Percentiles rank a stretch among this genome's conserved stretches.
Evolutionary conservation across 208 protist genomes (phyloP).

Genomic region (Acanthamoeba royreba): DNA sequence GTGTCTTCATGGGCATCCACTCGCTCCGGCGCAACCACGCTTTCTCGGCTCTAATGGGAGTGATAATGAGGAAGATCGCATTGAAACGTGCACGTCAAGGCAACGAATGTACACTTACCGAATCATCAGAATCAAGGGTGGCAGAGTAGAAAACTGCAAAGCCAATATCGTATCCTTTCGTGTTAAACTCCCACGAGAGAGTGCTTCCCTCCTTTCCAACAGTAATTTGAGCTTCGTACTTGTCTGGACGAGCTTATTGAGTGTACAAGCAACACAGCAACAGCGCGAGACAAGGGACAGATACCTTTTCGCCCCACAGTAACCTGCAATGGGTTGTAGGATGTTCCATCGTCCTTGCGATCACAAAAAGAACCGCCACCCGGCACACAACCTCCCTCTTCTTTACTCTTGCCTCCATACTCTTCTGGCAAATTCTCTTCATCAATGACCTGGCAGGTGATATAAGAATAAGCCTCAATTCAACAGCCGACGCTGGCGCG

Average conservation of each 20-base stretch:
- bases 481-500: background rate
- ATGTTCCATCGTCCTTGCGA: background rate
- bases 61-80: background rate
- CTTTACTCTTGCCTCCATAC: slow-evolving; percentile 20
- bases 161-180: slow-evolving; percentile 11
- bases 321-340: background rate
- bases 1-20: background rate
- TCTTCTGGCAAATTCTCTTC: slow-evolving; percentile 31
- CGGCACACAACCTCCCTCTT: background rate
- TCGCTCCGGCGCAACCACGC: background rate
- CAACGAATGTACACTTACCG: background rate
- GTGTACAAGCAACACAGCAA: no score
- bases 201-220: background rate
- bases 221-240: background rate
- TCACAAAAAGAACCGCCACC: slow-evolving; percentile 7
- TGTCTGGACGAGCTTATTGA: no score
- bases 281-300: background rate
- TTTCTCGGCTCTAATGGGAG: background rate
- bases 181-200: slow-evolving; percentile 16
- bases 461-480: background rate
- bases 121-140: background rate
- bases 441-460: background rate
- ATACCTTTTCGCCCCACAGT: background rate
- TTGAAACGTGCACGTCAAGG: background rate
- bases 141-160: background rate